Base-by-base conservation (phyloP, 2,329 filamentous ascomycete species). In the Xylariales sp. region DNA sequence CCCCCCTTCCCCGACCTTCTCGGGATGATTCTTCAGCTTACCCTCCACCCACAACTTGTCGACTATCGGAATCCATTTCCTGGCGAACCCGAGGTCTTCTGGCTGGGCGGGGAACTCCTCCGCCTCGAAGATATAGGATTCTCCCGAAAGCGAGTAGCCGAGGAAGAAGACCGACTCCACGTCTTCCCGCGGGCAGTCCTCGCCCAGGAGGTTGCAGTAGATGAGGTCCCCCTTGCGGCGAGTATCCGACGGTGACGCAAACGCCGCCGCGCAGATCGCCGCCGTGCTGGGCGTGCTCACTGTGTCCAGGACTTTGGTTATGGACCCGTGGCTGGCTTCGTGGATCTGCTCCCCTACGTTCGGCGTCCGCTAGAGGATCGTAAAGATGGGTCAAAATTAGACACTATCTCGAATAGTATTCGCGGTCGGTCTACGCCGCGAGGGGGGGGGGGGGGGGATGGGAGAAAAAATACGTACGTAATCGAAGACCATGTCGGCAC, bases 401-500 rank as follows among this genome's bases (percentile, higher is more conserved):
- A 16, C 9, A 18, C 18, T 10, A 14, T 41, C 14, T 45, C 14
- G 16, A 10, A 59, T 49, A 7, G 23, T 46, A 2, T 48, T 3
- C 1, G n/a, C 12, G 12, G 8, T 12, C 10, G 23, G 23, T 30
- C 9, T 39, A 28, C 5, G 28, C 34, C 2, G 10, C 9, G 1
- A 50, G 23, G 14, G 18, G 56, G 1, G n/a, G 3, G 23, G 14
- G 18, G 56, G 1, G n/a, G 3, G 9, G 1, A 1, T 23, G 23
- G 10, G 39, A 18, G 16, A 46, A 49, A 54, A n/a, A 28, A 45
- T 46, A 53, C 62, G 9, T 64, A 59, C 62, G 48, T 59, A 64
- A n/a, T 64, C 62, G 9, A 64, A 64, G 8, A 59, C 48, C n/a
- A 48, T 16, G 30, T 64, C 55, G 9, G 62, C 62, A 18, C 62